Evolutionary conservation across 352 stramenopile species (phyloP), one percentile per base, ranked within the genome.

Genomic region (Phytophthora macrochlamydospora): DNA sequence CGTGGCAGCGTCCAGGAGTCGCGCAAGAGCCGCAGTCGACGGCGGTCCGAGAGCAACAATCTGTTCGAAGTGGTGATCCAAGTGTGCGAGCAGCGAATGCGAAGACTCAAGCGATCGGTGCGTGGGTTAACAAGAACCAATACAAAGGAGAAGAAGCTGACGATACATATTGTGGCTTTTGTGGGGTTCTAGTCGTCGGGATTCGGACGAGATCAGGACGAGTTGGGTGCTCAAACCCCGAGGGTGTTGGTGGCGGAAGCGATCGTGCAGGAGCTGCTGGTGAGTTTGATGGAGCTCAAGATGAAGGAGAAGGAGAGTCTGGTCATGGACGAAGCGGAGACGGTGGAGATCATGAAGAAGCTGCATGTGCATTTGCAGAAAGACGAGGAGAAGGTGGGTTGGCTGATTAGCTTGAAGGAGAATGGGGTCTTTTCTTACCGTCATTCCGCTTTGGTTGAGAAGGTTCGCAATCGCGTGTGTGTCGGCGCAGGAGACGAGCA

Each of bases 211-310:
- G 60, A 68, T 2, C 43, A 55, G 32, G 54, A 69, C 3, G 48
- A 71, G 28, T 78, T 65, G 66, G 68, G 62, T 32, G 51, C 49
- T 2, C 56, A 73, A 44, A 69, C 78, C 9, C 69, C 79, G 45
- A 65, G 71, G 4, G 67, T 82, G 49, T 52, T 88, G 31, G 79
- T 91, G 12, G 81, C 83, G 4, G 76, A 90, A 62, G 83, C 83
- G 2, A 85, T 91, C 54, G 81, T 90, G 7, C 83, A 90, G 51
- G 83, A 89, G 54, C 70, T 91, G 24, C 63, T 91, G 3, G 77
- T 87, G 59, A 82, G 75, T 55, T 63, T 91, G 12, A 62, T 85
- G 53, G 64, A 80, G 56, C 62, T 91, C 29, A 67, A 76, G 7
- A 74, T 84, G 51, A 76, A 78, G 31, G 81, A 91, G 61, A 87